These are phyloP conservation scores for Penicillium psychrofluorescens DNA, from an alignment of 495 filamentous ascomycete genomes.

Conservation along the genomic window DNA sequence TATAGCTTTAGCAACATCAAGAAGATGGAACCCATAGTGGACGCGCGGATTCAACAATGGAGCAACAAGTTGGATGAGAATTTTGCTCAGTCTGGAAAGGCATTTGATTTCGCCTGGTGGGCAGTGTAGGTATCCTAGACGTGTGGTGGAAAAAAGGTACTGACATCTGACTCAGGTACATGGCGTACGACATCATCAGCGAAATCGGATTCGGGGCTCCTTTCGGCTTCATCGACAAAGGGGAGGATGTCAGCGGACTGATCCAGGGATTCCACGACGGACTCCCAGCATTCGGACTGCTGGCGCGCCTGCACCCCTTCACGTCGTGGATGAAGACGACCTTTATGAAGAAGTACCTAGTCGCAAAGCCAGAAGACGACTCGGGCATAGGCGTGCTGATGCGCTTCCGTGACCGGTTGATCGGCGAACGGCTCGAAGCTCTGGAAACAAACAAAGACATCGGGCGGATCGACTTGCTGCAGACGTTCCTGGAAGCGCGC, in stretches of 20 bases:
- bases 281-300: conserved; percentile 40
- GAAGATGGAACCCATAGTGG: conserved; percentile 46
- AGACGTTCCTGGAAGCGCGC: conserved; percentile 36
- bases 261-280: conserved; percentile 45
- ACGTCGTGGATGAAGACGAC: conserved; percentile 47
- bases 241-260: conserved; percentile 49
- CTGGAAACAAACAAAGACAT: conserved; percentile 21
- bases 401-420: conserved; percentile 44
- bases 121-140: conserved; percentile 31
- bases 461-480: conserved; percentile 17
- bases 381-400: conserved; percentile 33
- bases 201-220: conserved; percentile 57
- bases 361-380: conserved; percentile 48
- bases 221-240: conserved; percentile 54
- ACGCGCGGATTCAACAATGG: conserved; percentile 38
- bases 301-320: conserved; percentile 45
- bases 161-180: conserved; percentile 22
- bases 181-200: conserved; percentile 59
- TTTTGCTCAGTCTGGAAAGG: conserved; percentile 33
- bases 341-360: conserved; percentile 45
- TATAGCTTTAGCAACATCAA: conserved; percentile 46
- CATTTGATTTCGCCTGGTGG: conserved; percentile 47
- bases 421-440: conserved; percentile 28
- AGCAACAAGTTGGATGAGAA: conserved; percentile 30
- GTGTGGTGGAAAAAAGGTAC: too few species aligned